These are phyloP conservation scores for Fusarium albosuccineum DNA, from an alignment of 2,329 filamentous ascomycete species.

Conservation along the genomic window DNA sequence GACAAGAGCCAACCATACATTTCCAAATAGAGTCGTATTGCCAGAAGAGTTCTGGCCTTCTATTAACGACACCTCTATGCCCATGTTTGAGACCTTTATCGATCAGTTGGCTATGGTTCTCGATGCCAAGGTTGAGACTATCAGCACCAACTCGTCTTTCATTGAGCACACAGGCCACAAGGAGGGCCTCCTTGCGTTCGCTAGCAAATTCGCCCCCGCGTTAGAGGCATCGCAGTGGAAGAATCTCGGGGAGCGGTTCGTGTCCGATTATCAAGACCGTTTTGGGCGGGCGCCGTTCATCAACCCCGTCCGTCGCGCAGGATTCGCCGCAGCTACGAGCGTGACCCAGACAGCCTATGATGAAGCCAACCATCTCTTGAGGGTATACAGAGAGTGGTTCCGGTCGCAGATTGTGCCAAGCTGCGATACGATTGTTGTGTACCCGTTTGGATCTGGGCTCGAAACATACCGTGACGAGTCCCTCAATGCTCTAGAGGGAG, in stretches of 20 bases:
- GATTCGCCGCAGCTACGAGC: not conserved
- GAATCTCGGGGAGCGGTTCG: not conserved
- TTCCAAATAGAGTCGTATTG: not conserved
- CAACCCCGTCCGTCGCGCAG: not conserved
- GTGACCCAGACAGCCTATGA: not conserved
- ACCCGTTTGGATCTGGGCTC: not conserved
- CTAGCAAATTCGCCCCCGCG: not conserved
- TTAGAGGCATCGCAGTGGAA: not conserved
- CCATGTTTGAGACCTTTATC: slow-evolving; percentile 4
- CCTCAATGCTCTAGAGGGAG: not conserved
- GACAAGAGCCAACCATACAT: not conserved
- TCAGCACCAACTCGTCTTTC: not conserved
- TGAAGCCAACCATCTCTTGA: not conserved
- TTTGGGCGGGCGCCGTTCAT: not conserved
- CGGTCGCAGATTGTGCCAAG: not conserved
- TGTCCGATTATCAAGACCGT: not conserved
- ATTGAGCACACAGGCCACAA: slow-evolving; percentile 3
- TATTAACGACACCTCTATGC: not conserved
- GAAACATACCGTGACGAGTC: not conserved
- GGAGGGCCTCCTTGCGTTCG: not conserved
- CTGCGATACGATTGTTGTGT: not conserved
- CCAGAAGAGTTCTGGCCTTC: not conserved
- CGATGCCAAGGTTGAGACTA: not conserved
- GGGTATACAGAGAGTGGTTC: not conserved
- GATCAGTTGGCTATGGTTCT: not conserved